phyloP scores from a whole-genome alignment of 2,329 filamentous ascomycete species.

The Diplodia mutila region DNA sequence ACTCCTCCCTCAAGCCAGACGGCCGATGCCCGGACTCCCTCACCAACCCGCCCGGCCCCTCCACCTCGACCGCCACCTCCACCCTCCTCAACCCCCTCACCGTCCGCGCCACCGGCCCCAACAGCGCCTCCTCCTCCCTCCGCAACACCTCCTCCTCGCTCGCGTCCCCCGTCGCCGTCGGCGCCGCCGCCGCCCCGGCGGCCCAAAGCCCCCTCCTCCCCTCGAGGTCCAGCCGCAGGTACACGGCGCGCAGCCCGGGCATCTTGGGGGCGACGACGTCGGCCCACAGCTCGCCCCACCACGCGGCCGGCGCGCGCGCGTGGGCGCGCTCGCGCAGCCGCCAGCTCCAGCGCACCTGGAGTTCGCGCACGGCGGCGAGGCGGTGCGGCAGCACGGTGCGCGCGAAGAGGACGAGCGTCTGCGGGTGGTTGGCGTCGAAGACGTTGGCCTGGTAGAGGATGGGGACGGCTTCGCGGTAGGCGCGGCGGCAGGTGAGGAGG shows the following conservation, averaged over 20 bases:
- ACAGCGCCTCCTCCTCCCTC: neutral
- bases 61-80: neutral
- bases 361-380: neutral
- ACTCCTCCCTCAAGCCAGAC: neutral
- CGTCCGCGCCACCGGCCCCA: neutral
- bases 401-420: constrained; percentile 1
- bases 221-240: neutral
- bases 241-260: neutral
- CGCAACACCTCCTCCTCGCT: too few relatives aligned
- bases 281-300: neutral
- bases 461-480: neutral
- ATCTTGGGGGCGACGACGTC: neutral
- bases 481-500: constrained; percentile 3
- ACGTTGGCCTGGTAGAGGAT: neutral
- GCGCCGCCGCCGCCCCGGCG: neutral
- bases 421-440: constrained; percentile 11
- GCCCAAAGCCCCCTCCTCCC: neutral
- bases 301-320: neutral
- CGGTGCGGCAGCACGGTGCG: neutral
- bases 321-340: neutral
- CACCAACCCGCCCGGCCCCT: neutral
- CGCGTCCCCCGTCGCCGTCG: neutral
- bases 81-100: neutral
- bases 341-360: neutral
- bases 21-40: neutral